phyloP scores from a whole-genome alignment of 768 basidiomycete species.

The Pholiota conissans region DNA sequence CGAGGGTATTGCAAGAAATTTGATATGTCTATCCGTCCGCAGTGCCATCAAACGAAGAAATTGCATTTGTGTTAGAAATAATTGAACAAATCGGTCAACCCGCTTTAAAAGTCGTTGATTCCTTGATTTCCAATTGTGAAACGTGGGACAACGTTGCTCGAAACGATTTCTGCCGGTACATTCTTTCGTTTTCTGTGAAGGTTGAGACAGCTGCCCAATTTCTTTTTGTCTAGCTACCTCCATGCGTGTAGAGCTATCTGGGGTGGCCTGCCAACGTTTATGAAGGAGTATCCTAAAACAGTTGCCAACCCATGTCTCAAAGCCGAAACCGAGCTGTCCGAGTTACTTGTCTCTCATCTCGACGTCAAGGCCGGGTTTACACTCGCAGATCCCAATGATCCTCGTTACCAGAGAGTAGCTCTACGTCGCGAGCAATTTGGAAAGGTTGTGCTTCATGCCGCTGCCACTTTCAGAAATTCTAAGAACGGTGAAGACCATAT shows the following conservation, averaged over 20 bases:
- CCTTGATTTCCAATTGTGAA: constrained; percentile 50
- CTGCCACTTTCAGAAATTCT: constrained; percentile 59
- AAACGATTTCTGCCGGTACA: constrained; percentile 83
- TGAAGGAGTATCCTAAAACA: constrained; percentile 56
- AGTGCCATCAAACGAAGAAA: constrained; percentile 70
- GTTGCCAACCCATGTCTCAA: constrained; percentile 60
- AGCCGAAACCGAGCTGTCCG: constrained; percentile 62
- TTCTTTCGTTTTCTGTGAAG: neutral
- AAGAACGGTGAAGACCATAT: constrained; percentile 78
- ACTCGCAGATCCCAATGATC: constrained; percentile 71
- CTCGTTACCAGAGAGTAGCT: constrained; percentile 66
- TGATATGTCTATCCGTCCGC: constrained; percentile 7
- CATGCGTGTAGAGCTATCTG: constrained; percentile 75
- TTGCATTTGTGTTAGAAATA: constrained; percentile 78
- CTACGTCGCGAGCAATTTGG: constrained; percentile 66
- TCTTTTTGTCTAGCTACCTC: constrained; percentile 46
- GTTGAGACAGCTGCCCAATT: constrained; percentile 3
- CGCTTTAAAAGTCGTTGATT: constrained; percentile 65
- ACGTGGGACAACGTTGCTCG: constrained; percentile 67
- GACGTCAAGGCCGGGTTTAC: constrained; percentile 75
- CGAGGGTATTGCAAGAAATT: neutral
- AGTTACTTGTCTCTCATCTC: constrained; percentile 64
- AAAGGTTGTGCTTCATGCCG: constrained; percentile 64
- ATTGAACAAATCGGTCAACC: constrained; percentile 69
- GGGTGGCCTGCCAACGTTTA: constrained; percentile 72